Conservation (phyloP, 345 rosid genomes). For the Lepidium didymum region DNA sequence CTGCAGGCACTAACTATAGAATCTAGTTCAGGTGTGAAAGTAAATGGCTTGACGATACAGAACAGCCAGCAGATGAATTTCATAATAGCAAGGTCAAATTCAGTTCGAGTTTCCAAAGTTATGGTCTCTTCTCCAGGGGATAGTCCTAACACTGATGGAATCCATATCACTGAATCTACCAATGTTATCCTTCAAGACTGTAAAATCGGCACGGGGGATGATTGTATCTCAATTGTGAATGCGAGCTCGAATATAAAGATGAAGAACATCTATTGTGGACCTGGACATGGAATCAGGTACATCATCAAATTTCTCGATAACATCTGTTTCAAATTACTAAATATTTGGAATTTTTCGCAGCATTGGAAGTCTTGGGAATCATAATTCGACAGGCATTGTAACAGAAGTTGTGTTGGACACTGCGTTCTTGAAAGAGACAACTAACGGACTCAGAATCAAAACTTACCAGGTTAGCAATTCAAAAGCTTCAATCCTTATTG, state of each 20-base stretch:
- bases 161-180: slow-evolving; percentile 84
- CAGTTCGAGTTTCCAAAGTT: slow-evolving; percentile 63
- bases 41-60: slow-evolving; percentile 76
- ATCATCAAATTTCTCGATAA: neutral
- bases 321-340: neutral
- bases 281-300: slow-evolving; percentile 97
- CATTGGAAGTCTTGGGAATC: slow-evolving; percentile 97
- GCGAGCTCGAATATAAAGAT: slow-evolving; percentile 80
- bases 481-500: neutral
- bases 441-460: slow-evolving; percentile 92
- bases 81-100: slow-evolving; percentile 58
- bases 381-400: slow-evolving; percentile 69
- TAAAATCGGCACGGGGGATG: slow-evolving; percentile 99
- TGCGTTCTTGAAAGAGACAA: slow-evolving; percentile 71
- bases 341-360: slow-evolving; percentile 26
- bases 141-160: slow-evolving; percentile 99
- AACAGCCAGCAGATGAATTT: slow-evolving; percentile 99
- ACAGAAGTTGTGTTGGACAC: slow-evolving; percentile 89
- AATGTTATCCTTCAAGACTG: slow-evolving; percentile 76
- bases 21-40: slow-evolving; percentile 72
- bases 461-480: slow-evolving; percentile 82
- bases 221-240: slow-evolving; percentile 88
- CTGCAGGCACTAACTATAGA: slow-evolving; percentile 93
- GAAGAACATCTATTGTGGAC: slow-evolving; percentile 90
- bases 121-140: slow-evolving; percentile 83